These are phyloP conservation scores for Pseudopithomyces maydicus DNA, from an alignment of 2,329 filamentous ascomycete genomes.

Conservation along the genomic window DNA sequence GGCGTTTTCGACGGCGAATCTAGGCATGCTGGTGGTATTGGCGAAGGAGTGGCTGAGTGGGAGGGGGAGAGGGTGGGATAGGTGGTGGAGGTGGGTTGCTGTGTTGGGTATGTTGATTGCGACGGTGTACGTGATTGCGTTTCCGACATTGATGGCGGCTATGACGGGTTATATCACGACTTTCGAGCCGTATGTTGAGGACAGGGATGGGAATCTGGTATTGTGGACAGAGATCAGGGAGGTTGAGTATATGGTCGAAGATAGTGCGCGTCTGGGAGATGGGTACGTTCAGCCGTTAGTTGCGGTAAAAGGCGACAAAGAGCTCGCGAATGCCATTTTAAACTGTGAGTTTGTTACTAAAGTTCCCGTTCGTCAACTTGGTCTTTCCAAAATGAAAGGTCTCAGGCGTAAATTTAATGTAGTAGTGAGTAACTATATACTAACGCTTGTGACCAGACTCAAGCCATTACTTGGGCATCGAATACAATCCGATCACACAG, in stretches of 20 bases:
- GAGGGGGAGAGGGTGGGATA: conserved; percentile 26
- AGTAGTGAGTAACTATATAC: too few species aligned
- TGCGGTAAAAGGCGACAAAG: conserved; percentile 12
- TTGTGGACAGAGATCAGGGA: conserved; percentile 21
- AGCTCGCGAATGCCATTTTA: conserved; percentile 14
- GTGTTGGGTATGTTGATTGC: conserved; percentile 37
- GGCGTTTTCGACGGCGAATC: conserved; percentile 33
- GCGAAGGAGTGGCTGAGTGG: conserved; percentile 34
- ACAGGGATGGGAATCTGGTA: conserved; percentile 31
- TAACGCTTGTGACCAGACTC: background rate
- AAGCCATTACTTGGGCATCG: background rate
- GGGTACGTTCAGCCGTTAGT: conserved; percentile 19
- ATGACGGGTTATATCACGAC: conserved; percentile 48
- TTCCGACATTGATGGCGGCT: conserved; percentile 45
- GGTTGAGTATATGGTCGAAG: conserved; percentile 23
- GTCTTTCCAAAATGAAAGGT: background rate
- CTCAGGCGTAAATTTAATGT: background rate
- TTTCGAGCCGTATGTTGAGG: conserved; percentile 33
- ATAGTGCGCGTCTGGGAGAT: conserved; percentile 21
- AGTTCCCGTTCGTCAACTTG: background rate
- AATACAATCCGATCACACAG: background rate
- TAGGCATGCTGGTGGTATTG: conserved; percentile 38
- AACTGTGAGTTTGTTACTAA: conserved; percentile 18
- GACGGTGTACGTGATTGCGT: conserved; percentile 39
- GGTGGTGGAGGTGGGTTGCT: conserved; percentile 40